phyloP scores from a whole-genome alignment of 2,329 filamentous ascomycete species.

The Clonostachys rosea region DNA sequence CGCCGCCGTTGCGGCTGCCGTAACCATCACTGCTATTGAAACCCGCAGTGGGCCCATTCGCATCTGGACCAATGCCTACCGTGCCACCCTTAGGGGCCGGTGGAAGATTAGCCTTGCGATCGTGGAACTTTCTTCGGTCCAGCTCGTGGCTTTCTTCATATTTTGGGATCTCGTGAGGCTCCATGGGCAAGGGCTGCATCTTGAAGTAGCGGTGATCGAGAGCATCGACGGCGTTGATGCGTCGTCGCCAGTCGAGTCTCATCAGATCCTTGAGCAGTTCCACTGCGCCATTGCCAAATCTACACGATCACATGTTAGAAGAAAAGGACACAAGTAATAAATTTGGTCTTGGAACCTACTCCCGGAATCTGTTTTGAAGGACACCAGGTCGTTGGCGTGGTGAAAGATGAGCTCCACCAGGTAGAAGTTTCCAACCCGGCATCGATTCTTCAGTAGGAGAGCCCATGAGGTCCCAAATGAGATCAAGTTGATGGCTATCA shows the following conservation, averaged over 20 bases:
- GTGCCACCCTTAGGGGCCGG: conserved; percentile 90
- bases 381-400: conserved; percentile 59
- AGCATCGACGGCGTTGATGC: conserved; percentile 92
- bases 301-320: conserved; percentile 20
- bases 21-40: conserved; percentile 49
- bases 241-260: conserved; percentile 80
- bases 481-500: conserved; percentile 82
- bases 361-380: conserved; percentile 69
- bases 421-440: conserved; percentile 83
- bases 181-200: conserved; percentile 70
- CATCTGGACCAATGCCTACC: conserved; percentile 68
- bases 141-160: conserved; percentile 96
- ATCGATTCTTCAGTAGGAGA: conserved; percentile 86
- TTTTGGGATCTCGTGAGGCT: conserved; percentile 79
- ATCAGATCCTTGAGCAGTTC: conserved; percentile 78
- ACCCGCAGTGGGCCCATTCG: conserved; percentile 37
- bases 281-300: conserved; percentile 66
- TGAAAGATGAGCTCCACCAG: conserved; percentile 72
- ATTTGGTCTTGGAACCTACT: conserved; percentile 37
- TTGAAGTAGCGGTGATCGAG: conserved; percentile 90
- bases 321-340: neutral
- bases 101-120: conserved; percentile 77
- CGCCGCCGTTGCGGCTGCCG: conserved; percentile 40
- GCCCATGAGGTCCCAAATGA: conserved; percentile 91
- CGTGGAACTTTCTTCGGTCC: conserved; percentile 87